These are phyloP conservation scores for Capsella bursapastoris DNA, from an alignment of 345 rosid species.

Conservation along the genomic window DNA sequence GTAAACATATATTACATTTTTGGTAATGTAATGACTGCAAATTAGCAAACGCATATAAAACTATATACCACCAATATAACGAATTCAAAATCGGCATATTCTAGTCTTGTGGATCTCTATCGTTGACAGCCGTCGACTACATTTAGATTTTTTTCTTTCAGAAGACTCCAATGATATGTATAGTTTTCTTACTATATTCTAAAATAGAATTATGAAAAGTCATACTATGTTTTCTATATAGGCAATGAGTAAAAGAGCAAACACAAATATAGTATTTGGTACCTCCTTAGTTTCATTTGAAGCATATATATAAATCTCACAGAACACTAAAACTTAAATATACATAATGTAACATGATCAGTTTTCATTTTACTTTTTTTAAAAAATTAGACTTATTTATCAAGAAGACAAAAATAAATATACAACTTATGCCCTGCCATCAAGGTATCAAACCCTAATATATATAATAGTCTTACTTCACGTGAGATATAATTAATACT, in stretches of 20 bases:
- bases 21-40: too few species aligned
- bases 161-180: not conserved
- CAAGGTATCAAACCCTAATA: not conserved
- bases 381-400: not conserved
- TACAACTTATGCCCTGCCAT: not conserved
- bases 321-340: not conserved
- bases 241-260: not conserved
- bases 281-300: constrained; percentile 25
- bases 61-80: not conserved
- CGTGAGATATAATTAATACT: not conserved
- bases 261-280: not conserved
- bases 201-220: not conserved
- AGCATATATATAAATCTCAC: constrained; percentile 25
- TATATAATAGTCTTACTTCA: not conserved
- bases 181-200: constrained; percentile 10
- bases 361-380: not conserved
- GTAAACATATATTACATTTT: not conserved
- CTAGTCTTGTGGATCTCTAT: constrained; percentile 14
- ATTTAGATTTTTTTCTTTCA: not conserved
- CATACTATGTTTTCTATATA: not conserved
- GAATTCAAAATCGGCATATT: constrained; percentile 4
- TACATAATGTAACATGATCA: not conserved
- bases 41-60: not conserved
- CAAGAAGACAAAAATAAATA: not conserved
- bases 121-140: not conserved